Evolutionary conservation across 1,284 basidiomycete species (phyloP), one percentile per base, ranked within the genome.

Genomic region (Moesziomyces aphidis): DNA sequence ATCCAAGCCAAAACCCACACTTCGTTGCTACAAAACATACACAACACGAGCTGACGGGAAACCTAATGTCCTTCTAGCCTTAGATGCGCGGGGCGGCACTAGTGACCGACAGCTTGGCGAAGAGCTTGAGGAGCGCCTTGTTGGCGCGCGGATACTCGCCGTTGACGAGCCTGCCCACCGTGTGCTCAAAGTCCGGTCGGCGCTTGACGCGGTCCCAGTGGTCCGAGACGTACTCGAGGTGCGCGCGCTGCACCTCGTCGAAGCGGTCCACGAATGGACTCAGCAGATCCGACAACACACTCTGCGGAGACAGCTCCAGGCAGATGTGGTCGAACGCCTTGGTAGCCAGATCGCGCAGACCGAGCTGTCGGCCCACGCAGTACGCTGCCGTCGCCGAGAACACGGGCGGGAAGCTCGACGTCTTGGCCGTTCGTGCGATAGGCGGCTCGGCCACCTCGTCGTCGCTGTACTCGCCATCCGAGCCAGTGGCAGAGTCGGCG

Each of bases 201-300:
- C 66, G 65, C 70, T 76, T 78, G 61, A 76, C 76, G 11, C 67
- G 55, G 49, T 76, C 73, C 76, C 76, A 78, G 70, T 78, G 68
- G 42, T 64, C 52, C 9, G 67, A 55, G 31, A 78, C 65, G 52
- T 68, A 78, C 39, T 76, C 76, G 45, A 78, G 73, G 39, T 78
- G 76, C 3, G 74, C 76, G n/a, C 64, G 66, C 55, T 76, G 76
- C 24, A 78, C 64, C 51, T 78, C 76, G 56, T 61, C 58, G 56
- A 76, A 78, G 47, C 73, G 66, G 63, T 78, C 76, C 47, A 75
- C 76, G n/a, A 78, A 78, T 23, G 76, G 73, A 36, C 70, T 73
- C 17, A 78, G 65, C 50, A 78, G 36, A 42, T 78, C 76, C 3
- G 64, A 70, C 7, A 78, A 60, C 39, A 78, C 76, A 5, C 70